Evolutionary conservation across 208 protist genomes (phyloP).

Genomic region (Herpetomonas tarakana): DNA sequence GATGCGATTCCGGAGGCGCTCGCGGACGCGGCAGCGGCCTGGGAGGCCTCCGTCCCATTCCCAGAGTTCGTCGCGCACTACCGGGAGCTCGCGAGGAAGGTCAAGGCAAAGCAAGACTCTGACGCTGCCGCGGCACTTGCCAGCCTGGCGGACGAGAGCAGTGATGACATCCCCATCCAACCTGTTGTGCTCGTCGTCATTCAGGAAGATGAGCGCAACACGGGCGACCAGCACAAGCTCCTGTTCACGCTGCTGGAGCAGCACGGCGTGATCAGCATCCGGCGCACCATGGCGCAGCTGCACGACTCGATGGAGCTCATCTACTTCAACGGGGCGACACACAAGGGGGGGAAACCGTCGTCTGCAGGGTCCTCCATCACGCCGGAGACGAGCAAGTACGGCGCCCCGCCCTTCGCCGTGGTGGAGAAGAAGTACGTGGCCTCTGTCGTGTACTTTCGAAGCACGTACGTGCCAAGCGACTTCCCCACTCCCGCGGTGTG

Average conservation of each 20-base stretch:
- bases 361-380: too few species aligned
- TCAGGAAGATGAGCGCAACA: conserved; percentile 92
- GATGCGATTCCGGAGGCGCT: conserved; percentile 43
- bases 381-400: not conserved
- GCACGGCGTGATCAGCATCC: conserved; percentile 76
- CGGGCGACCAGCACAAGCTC: conserved; percentile 91
- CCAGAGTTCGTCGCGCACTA: conserved; percentile 6
- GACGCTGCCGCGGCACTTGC: conserved; percentile 2
- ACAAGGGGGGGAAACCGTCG: not conserved
- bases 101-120: conserved; percentile 7
- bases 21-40: conserved; percentile 35
- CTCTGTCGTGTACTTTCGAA: conserved; percentile 92
- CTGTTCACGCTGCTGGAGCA: conserved; percentile 68
- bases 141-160: conserved; percentile 9
- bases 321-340: conserved; percentile 6
- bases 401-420: conserved; percentile 48
- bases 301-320: conserved; percentile 44
- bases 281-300: conserved; percentile 84
- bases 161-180: conserved; percentile 7
- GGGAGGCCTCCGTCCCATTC: conserved; percentile 23
- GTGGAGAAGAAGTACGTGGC: conserved; percentile 61
- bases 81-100: not conserved
- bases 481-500: conserved; percentile 77
- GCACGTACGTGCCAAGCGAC: conserved; percentile 92
- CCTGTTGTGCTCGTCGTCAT: conserved; percentile 90